phyloP scores from a whole-genome alignment of 2,329 filamentous ascomycete genomes.

The Pyrenophora seminiperda region DNA sequence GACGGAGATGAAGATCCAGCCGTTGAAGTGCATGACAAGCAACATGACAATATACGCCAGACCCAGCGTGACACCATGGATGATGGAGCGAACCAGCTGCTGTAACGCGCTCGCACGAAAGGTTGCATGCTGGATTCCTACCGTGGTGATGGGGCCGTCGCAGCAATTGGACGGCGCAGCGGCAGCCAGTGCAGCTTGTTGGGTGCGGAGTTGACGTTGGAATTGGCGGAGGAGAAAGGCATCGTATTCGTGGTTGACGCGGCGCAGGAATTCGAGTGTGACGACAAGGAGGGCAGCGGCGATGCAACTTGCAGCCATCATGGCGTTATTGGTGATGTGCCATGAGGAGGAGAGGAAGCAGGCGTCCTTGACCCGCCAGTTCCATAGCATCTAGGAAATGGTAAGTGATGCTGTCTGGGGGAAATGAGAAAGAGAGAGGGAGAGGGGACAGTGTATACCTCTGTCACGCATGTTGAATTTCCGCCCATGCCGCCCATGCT shows the following conservation, averaged over 20 bases:
- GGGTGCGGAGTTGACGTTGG: constrained; percentile 39
- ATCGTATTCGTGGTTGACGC: constrained; percentile 74
- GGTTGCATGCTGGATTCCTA: constrained; percentile 35
- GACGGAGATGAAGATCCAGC: constrained; percentile 80
- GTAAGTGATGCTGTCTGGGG: constrained; percentile 4
- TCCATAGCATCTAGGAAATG: constrained; percentile 72
- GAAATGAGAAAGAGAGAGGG: too few relatives aligned
- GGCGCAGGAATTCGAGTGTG: constrained; percentile 72
- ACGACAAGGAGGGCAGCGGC: constrained; percentile 77
- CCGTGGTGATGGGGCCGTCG: constrained; percentile 27
- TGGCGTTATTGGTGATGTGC: constrained; percentile 70
- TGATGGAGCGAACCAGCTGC: constrained; percentile 67
- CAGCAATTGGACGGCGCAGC: constrained; percentile 31
- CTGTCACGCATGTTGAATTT: constrained; percentile 47
- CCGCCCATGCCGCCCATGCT: constrained; percentile 18
- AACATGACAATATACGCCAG: constrained; percentile 82
- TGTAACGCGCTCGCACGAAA: constrained; percentile 65
- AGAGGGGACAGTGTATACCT: constrained; percentile 32
- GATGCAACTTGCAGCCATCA: constrained; percentile 82
- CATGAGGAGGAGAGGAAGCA: constrained; percentile 73
- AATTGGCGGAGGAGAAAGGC: constrained; percentile 64
- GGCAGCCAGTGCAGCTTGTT: constrained; percentile 27
- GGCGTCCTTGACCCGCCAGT: constrained; percentile 73
- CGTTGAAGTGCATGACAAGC: constrained; percentile 68
- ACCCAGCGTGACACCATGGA: constrained; percentile 74